Base-by-base conservation (phyloP, 2,329 filamentous ascomycete species). In the Alternaria longipes region DNA sequence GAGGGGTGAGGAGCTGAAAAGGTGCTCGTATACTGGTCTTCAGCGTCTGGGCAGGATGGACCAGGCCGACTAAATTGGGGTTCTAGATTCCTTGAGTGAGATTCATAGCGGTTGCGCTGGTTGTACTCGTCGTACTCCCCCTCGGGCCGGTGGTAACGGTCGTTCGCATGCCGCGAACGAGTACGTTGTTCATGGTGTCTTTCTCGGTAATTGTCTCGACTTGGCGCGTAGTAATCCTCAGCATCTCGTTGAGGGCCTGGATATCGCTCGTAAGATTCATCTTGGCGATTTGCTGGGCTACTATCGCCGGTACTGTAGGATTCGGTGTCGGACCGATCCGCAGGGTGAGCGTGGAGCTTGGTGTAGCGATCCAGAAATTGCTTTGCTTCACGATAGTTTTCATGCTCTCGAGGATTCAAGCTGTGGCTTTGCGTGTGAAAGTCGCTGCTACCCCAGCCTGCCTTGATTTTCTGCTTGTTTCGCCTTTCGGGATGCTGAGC, bases 401-500 rank as follows among this genome's bases (percentile, higher is more conserved):
- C 65, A 20, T 20, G 46, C 11, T 62, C 51, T n/a, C 28, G 40
- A 4, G 58, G 18, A 12, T 54, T 51, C 1, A 65, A 26, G 8
- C 65, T 55, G n/a, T 62, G 60, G 7, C 54, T 45, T n/a, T 51
- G 62, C 57, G 66, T 63, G 34, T 63, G 62, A 9, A 58, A 8
- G 8, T 56, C 53, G 40, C 59, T 62, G 36, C 56, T 45, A 14
- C 46, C 51, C 61, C 62, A 67, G n/a, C 64, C 60, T 53, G 16
- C 67, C 57, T 32, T 62, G 55, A 58, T 45, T 2, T 55, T 42
- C 32, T 52, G 46, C 32, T 22, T 26, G 22, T 55, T 47, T 24
- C 38, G 52, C 24, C 32, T n/a, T 30, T 54, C 30, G 16, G 26
- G 8, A 6, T 32, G 58, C 22, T 42, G n/a, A 30, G n/a, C 57